phyloP scores from a whole-genome alignment of 192 early-diverging fungal genomes.

The Coemansia sp. region DNA sequence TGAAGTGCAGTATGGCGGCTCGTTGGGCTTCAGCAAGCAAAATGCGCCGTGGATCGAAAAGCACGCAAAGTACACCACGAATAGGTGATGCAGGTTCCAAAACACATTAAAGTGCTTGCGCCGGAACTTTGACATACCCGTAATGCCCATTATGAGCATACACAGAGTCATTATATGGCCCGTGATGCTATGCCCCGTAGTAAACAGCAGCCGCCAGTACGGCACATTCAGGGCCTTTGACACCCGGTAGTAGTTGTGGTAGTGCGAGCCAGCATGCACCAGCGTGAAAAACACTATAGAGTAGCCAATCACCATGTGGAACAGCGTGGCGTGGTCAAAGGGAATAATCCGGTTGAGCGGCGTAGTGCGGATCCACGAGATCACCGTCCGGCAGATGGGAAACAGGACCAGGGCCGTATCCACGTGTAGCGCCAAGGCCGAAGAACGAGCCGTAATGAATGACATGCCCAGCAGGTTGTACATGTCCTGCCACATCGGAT shows the following conservation, averaged over 20 bases:
- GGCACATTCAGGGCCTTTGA: slow-evolving; percentile 24
- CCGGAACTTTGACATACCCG: slow-evolving; percentile 62
- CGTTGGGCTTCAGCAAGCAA: slow-evolving; percentile 77
- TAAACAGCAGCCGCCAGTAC: slow-evolving; percentile 59
- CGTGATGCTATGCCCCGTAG: slow-evolving; percentile 78
- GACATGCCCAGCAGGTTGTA: slow-evolving; percentile 58
- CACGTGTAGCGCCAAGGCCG: slow-evolving; percentile 74
- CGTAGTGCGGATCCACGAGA: slow-evolving; percentile 75
- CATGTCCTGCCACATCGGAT: slow-evolving; percentile 58
- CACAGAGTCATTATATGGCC: slow-evolving; percentile 76
- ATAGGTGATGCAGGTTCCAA: slow-evolving; percentile 89
- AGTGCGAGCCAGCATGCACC: slow-evolving; percentile 74
- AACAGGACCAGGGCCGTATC: slow-evolving; percentile 79
- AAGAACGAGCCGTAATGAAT: slow-evolving; percentile 62
- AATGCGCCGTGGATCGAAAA: slow-evolving; percentile 82
- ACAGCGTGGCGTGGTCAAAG: slow-evolving; percentile 82
- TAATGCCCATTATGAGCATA: slow-evolving; percentile 80
- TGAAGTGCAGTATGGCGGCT: slow-evolving; percentile 66
- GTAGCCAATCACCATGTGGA: slow-evolving; percentile 81
- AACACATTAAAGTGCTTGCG: slow-evolving; percentile 67
- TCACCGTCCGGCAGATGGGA: slow-evolving; percentile 80
- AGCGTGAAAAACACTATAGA: slow-evolving; percentile 77
- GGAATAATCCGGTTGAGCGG: slow-evolving; percentile 77
- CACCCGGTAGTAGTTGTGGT: slow-evolving; percentile 72
- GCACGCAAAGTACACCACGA: slow-evolving; percentile 82